phyloP scores from a whole-genome alignment of 1,284 basidiomycete species.

The Malassezia slooffiae region DNA sequence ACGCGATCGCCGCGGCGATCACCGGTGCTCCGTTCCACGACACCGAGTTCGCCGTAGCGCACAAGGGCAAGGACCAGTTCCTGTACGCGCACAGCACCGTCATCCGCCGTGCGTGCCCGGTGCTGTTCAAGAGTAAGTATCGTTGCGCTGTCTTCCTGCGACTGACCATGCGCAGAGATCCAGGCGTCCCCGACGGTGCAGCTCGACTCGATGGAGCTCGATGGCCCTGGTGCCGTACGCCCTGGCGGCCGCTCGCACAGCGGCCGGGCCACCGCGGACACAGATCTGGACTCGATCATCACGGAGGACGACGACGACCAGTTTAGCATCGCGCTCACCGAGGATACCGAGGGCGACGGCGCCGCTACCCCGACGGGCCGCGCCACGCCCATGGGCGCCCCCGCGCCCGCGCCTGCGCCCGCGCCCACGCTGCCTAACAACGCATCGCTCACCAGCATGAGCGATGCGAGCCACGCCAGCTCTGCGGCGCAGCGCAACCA shows the following conservation, averaged over 20 bases:
- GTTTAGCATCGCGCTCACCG: background rate
- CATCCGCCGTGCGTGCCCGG: slow-evolving; percentile 5
- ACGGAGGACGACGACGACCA: background rate
- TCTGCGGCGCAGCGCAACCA: too few species aligned
- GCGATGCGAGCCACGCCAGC: too few species aligned
- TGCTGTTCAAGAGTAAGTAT: slow-evolving; percentile 9
- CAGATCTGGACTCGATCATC: too few species aligned
- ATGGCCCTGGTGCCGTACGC: too few species aligned
- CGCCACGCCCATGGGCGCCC: background rate
- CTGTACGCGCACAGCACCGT: slow-evolving; percentile 10
- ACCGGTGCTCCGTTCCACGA: slow-evolving; percentile 10
- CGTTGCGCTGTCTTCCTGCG: background rate
- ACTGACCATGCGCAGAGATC: too few species aligned
- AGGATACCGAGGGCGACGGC: slow-evolving; percentile 1
- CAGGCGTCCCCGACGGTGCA: slow-evolving; percentile 1
- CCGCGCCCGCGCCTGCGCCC: background rate
- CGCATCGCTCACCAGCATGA: too few species aligned
- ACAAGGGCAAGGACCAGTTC: slow-evolving; percentile 11
- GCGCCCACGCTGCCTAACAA: background rate
- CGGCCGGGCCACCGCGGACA: too few species aligned
- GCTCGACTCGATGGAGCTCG: slow-evolving; percentile 14
- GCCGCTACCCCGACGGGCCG: slow-evolving; percentile 6
- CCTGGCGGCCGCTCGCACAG: too few species aligned
- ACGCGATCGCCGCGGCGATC: slow-evolving; percentile 11
- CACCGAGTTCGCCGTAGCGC: slow-evolving; percentile 14